Evolutionary conservation across 2,329 filamentous ascomycete species (phyloP).

Genomic region (Blumeria graminis): DNA sequence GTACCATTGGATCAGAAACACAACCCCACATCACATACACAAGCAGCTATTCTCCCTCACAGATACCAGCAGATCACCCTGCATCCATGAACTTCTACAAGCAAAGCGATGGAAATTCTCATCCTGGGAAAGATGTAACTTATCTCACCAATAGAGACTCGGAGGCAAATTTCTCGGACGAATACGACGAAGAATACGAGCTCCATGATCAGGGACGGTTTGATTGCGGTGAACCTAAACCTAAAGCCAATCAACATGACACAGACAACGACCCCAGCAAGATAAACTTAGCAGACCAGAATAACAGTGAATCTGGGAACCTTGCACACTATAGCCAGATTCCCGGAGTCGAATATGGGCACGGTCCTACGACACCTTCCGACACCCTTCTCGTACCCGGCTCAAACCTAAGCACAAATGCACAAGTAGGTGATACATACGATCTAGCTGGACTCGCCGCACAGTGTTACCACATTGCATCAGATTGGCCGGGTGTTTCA

Average conservation of each 20-base stretch:
- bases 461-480: constrained; percentile 35
- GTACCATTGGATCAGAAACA: constrained; percentile 6
- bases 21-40: constrained; percentile 4
- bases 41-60: constrained; percentile 16
- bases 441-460: constrained; percentile 34
- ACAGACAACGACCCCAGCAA: constrained; percentile 25
- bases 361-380: constrained; percentile 7
- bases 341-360: constrained; percentile 11
- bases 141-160: constrained; percentile 3
- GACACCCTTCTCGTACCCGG: neutral
- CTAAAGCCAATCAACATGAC: constrained; percentile 25
- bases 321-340: constrained; percentile 9
- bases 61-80: constrained; percentile 21
- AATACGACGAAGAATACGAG: constrained; percentile 54
- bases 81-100: constrained; percentile 19
- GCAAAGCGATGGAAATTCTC: constrained; percentile 19
- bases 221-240: constrained; percentile 34
- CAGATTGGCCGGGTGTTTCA: constrained; percentile 53
- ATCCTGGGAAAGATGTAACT: constrained; percentile 5
- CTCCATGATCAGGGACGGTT: constrained; percentile 36
- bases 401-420: constrained; percentile 4
- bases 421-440: constrained; percentile 13
- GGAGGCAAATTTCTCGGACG: constrained; percentile 40
- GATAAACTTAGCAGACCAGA: constrained; percentile 24
- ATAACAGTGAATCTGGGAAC: constrained; percentile 4